A percentile compares a stretch with the other conserved stretches of the same genome.
phyloP scores from a whole-genome alignment of 306 rosid species.

The Fagus sylvatica region DNA sequence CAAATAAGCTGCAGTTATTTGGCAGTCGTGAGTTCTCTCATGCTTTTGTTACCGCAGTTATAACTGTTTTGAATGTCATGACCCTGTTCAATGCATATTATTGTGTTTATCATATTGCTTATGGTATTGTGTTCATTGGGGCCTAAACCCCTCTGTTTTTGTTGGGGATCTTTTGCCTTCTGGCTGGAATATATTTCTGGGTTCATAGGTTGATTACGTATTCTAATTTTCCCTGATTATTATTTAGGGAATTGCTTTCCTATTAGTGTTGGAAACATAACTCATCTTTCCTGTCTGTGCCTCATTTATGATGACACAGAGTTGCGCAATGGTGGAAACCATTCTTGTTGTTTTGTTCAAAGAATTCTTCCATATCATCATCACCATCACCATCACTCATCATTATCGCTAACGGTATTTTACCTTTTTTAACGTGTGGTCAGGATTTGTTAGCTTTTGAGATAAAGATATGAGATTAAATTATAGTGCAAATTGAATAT shows the following conservation, averaged over 20 bases:
- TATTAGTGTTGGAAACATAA: conserved; percentile 4
- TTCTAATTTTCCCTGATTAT: conserved; percentile 2
- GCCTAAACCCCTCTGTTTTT: background rate
- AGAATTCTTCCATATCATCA: background rate
- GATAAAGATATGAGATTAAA: background rate
- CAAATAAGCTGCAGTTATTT: conserved; percentile 82
- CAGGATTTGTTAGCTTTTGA: background rate
- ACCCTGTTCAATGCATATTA: background rate
- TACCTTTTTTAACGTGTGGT: background rate
- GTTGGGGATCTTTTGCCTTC: background rate
- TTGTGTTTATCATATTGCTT: conserved; percentile 9
- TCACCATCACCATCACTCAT: background rate
- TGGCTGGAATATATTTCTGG: conserved; percentile 15
- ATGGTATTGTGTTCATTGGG: background rate
- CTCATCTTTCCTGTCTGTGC: background rate
- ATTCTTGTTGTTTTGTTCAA: background rate
- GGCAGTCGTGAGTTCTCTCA: conserved; percentile 63
- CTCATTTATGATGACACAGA: background rate
- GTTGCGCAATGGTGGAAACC: background rate
- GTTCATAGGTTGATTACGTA: conserved; percentile 10
- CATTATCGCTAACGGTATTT: background rate
- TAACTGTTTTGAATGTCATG: background rate
- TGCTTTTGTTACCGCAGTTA: conserved; percentile 10
- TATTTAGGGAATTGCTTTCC: background rate
- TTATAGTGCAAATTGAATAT: background rate